Conservation (phyloP, 1,139 yeast species). For the Debaryomycetaceae sp. region DNA sequence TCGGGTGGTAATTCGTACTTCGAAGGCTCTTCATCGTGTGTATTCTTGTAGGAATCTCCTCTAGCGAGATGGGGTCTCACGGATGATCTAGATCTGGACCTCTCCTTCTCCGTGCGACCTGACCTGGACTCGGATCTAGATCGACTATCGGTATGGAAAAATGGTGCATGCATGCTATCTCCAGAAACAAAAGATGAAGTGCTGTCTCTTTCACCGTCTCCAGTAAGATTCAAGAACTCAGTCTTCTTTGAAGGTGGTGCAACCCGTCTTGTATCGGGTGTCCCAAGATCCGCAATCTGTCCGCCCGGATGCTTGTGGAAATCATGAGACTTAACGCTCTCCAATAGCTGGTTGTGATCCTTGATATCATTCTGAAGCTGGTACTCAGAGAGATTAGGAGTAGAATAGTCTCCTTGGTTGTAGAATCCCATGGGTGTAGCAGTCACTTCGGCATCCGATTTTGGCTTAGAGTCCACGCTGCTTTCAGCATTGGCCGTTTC, state of each 20-base stretch:
- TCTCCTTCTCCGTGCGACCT: slow-evolving; percentile 1
- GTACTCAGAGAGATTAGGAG: slow-evolving; percentile 48
- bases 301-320: slow-evolving; percentile 33
- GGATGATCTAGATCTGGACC: slow-evolving; percentile 29
- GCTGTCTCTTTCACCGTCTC: neutral
- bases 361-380: slow-evolving; percentile 42
- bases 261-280: neutral
- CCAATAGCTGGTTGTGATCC: slow-evolving; percentile 35
- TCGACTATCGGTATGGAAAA: slow-evolving; percentile 38
- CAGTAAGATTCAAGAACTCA: neutral
- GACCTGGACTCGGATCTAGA: slow-evolving; percentile 26
- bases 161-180: slow-evolving; percentile 41
- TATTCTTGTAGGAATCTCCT: slow-evolving; percentile 61
- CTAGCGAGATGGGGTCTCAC: slow-evolving; percentile 57
- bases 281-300: neutral
- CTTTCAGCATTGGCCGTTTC: slow-evolving; percentile 15
- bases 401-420: slow-evolving; percentile 31
- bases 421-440: slow-evolving; percentile 9
- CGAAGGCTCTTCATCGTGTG: slow-evolving; percentile 36
- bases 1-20: slow-evolving; percentile 46
- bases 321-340: slow-evolving; percentile 35
- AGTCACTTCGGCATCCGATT: slow-evolving; percentile 5
- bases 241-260: slow-evolving; percentile 1
- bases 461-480: slow-evolving; percentile 17
- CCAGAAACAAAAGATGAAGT: slow-evolving; percentile 1